Evolutionary conservation across 2,329 filamentous ascomycete genomes (phyloP).

Genomic region (Pseudogymnoascus destructans): DNA sequence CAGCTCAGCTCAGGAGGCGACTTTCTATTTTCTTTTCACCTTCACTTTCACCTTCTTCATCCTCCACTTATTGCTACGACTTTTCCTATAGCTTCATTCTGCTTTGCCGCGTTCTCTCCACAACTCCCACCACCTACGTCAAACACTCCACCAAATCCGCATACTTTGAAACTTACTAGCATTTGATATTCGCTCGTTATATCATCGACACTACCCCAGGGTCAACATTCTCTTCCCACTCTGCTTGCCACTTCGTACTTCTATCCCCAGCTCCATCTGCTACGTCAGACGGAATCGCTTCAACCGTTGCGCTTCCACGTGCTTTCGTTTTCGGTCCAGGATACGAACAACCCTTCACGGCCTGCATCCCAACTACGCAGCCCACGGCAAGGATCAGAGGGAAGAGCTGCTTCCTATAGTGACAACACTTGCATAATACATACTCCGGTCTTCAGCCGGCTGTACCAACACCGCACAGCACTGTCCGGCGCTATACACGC

Average conservation of each 20-base stretch:
- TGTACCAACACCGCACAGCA: not conserved
- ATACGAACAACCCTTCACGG: not conserved
- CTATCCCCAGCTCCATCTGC: not conserved
- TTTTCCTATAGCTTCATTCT: not conserved
- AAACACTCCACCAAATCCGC: not conserved
- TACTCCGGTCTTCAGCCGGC: not conserved
- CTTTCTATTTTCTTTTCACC: not conserved
- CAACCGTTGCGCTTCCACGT: not conserved
- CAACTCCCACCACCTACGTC: not conserved
- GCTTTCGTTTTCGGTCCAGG: not conserved
- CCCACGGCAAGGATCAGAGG: not conserved
- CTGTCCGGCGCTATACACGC: not conserved
- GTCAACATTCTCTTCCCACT: not conserved
- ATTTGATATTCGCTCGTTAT: not conserved
- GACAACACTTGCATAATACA: not conserved
- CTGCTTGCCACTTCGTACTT: not conserved
- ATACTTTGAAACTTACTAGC: not conserved
- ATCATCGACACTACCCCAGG: not conserved
- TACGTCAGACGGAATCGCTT: not conserved
- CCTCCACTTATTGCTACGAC: not conserved
- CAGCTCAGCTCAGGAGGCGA: not conserved
- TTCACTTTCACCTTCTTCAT: not conserved
- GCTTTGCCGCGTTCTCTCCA: not conserved
- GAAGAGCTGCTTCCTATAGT: not conserved
- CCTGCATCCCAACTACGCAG: not conserved